A percentile compares a stretch with the other conserved stretches of the same genome.
Conservation (phyloP, 169 alveolate genomes). For the Plasmodium coatneyi region DNA sequence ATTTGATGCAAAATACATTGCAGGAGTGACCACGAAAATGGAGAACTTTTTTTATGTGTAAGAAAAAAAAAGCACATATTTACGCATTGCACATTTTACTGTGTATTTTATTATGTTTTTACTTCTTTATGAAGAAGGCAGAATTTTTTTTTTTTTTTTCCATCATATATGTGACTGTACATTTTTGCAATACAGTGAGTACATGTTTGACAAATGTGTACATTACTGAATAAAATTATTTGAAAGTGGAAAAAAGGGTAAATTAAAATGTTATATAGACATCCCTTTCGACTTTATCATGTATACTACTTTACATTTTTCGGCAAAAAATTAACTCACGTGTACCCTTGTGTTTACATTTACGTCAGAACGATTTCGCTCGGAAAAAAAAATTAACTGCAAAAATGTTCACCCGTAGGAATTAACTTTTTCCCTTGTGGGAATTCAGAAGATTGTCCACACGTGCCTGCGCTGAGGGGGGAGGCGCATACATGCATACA, state of each 20-base stretch:
- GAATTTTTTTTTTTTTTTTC: not conserved
- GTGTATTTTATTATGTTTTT: not conserved
- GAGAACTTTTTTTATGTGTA: not conserved
- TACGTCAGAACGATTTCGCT: not conserved
- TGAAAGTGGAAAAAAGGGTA: not conserved
- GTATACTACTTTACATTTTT: not conserved
- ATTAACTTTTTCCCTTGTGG: not conserved
- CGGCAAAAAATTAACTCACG: not conserved
- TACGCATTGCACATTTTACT: not conserved
- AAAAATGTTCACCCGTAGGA: not conserved
- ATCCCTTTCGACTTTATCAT: not conserved
- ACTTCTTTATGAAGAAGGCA: not conserved
- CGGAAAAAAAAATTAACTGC: not conserved
- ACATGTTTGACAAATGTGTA: not conserved
- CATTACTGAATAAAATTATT: not conserved
- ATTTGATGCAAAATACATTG: not conserved
- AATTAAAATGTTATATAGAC: constrained; percentile 6
- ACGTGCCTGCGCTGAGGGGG: not conserved
- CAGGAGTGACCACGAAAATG: not conserved
- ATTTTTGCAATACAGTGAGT: not conserved
- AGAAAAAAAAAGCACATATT: not conserved
- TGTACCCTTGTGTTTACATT: not conserved
- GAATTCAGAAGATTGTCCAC: not conserved
- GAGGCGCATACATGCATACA: not conserved
- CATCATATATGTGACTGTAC: not conserved